Conservation (phyloP, 2,329 filamentous ascomycete genomes). For the Colletotrichum sp. region DNA sequence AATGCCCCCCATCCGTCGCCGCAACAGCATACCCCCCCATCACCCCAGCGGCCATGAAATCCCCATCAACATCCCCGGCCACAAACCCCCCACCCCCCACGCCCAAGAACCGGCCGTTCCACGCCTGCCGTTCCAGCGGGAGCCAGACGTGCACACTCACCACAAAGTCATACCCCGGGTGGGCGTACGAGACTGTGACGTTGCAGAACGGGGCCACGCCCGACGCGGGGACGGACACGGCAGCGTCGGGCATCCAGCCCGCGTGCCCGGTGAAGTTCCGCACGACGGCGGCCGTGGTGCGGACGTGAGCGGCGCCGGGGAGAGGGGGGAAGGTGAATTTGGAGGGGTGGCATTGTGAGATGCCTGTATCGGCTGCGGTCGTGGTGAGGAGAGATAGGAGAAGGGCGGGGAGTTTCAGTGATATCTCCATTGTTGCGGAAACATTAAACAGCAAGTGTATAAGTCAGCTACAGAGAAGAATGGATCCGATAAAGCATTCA, state of each 20-base stretch:
- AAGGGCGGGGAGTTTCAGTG: rapidly evolving
- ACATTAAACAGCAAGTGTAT: not conserved
- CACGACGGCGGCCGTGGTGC: not conserved
- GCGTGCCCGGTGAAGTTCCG: not conserved
- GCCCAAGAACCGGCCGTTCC: conserved; percentile 21
- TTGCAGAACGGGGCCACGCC: conserved; percentile 20
- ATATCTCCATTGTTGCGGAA: not conserved
- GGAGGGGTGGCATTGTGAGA: not conserved
- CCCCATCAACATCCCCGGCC: not conserved
- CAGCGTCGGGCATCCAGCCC: not conserved
- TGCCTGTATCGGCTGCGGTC: rapidly evolving
- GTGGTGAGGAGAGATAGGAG: not conserved
- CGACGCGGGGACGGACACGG: not conserved
- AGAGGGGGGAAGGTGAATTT: not conserved
- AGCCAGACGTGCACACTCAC: conserved; percentile 21
- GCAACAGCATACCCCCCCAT: conserved; percentile 32
- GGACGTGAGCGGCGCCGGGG: not conserved
- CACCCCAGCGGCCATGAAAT: conserved; percentile 30
- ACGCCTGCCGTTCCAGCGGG: not conserved
- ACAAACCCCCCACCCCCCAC: conserved; percentile 22
- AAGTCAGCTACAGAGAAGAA: too few species aligned
- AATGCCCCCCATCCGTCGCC: conserved; percentile 27
- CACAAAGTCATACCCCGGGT: not conserved
- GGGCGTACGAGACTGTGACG: conserved; percentile 18
- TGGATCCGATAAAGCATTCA: too few species aligned